phyloP scores from a whole-genome alignment of 2,329 filamentous ascomycete genomes.

The Emergomyces orientalis region DNA sequence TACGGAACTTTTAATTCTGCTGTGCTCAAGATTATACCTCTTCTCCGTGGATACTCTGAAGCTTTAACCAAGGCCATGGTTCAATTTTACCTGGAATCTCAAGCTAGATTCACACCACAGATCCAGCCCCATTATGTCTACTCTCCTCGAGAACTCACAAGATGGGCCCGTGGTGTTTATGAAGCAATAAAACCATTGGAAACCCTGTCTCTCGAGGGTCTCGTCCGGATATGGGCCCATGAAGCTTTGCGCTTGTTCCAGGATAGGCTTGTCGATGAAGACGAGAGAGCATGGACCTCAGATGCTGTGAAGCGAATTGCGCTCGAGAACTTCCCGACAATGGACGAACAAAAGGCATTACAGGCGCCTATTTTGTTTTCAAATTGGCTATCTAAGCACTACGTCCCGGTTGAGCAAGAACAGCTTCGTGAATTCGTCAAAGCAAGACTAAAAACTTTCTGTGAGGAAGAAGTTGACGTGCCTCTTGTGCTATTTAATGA shows the following conservation, averaged over 20 bases:
- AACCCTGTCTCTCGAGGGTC: constrained; percentile 73
- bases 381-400: constrained; percentile 99
- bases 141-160: constrained; percentile 93
- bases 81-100: constrained; percentile 87
- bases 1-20: constrained; percentile 98
- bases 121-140: constrained; percentile 99
- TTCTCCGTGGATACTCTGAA: constrained; percentile 89
- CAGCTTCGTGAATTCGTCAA: constrained; percentile 95
- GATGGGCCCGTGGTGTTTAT: constrained; percentile 96
- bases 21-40: constrained; percentile 90
- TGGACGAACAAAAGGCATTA: constrained; percentile 80
- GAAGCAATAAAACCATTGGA: constrained; percentile 93
- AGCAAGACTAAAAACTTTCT: constrained; percentile 93
- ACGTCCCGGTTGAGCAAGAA: constrained; percentile 91
- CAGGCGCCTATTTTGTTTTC: constrained; percentile 94
- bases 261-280: constrained; percentile 87
- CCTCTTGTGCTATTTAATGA: constrained; percentile 99
- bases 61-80: constrained; percentile 97
- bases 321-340: constrained; percentile 85
- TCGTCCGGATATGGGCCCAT: constrained; percentile 96
- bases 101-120: constrained; percentile 86
- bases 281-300: constrained; percentile 91
- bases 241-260: constrained; percentile 94
- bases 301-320: constrained; percentile 80
- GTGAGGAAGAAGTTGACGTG: constrained; percentile 97